Evolutionary conservation across 225 moss, liverwort and hornwort species (phyloP).

Genomic region (Marchantia paleacea): DNA sequence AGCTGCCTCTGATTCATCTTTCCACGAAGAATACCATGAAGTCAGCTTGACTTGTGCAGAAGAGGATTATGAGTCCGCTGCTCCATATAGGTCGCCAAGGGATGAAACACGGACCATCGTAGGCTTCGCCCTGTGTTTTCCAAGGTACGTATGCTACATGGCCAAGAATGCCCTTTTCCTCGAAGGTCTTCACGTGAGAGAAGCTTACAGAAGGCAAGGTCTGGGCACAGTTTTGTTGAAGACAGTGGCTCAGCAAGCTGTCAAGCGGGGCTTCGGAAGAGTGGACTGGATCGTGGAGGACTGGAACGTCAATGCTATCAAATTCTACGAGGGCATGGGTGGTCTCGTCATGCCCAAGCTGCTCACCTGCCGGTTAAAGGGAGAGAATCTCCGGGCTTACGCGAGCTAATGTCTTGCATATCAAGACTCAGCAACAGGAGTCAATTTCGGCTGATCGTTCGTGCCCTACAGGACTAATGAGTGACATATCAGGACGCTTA

Average conservation of each 20-base stretch:
- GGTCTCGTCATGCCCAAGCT: slow-evolving; percentile 44
- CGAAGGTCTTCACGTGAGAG: slow-evolving; percentile 46
- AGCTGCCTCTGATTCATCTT: too few relatives aligned
- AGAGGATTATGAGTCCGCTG: slow-evolving; percentile 19
- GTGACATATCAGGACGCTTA: too few relatives aligned
- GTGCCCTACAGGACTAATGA: too few relatives aligned
- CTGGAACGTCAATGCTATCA: slow-evolving; percentile 50
- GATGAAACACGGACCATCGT: slow-evolving; percentile 29
- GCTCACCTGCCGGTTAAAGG: slow-evolving; percentile 41
- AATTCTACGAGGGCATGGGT: slow-evolving; percentile 44
- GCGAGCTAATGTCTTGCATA: too few relatives aligned
- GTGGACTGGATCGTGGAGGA: slow-evolving; percentile 52
- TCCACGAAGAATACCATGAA: slow-evolving; percentile 29
- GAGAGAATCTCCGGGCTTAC: slow-evolving; percentile 37
- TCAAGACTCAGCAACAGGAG: too few relatives aligned
- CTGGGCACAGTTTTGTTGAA: slow-evolving; percentile 36
- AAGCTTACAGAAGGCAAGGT: slow-evolving; percentile 44
- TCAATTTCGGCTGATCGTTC: too few relatives aligned
- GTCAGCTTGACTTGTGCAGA: slow-evolving; percentile 25
- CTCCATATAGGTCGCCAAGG: slow-evolving; percentile 23
- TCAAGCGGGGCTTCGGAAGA: slow-evolving; percentile 27
- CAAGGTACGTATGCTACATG: slow-evolving; percentile 43
- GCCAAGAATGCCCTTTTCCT: slow-evolving; percentile 42
- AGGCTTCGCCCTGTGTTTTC: slow-evolving; percentile 47
- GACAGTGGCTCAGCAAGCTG: slow-evolving; percentile 45